Percentiles rank a stretch among this genome's conserved stretches.
Evolutionary conservation across 495 filamentous ascomycete species (phyloP).

Genomic region (Penicillium tannophilum): DNA sequence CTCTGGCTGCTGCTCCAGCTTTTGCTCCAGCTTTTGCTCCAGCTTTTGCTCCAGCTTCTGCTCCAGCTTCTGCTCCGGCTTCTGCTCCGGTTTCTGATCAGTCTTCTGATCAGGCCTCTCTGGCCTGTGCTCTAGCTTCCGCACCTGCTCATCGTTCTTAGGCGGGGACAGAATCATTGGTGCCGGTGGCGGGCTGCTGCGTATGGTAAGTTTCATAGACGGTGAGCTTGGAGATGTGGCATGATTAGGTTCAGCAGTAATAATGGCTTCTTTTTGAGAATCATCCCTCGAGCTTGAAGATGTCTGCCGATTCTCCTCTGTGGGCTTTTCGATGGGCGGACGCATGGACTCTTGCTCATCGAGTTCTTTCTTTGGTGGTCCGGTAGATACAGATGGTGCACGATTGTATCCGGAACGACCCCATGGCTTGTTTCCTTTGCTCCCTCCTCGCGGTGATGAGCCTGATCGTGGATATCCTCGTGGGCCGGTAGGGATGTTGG

Average conservation of each 20-base stretch:
- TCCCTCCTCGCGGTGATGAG: constrained; percentile 33
- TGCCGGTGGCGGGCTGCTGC: constrained; percentile 15
- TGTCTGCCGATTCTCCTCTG: not conserved
- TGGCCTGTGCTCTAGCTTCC: not conserved
- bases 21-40: too few species aligned
- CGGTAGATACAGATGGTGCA: constrained; percentile 30
- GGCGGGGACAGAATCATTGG: constrained; percentile 1
- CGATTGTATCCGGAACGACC: constrained; percentile 53
- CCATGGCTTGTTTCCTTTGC: constrained; percentile 61
- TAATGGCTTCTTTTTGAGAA: not conserved
- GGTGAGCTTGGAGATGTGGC: constrained; percentile 12
- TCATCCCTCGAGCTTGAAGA: not conserved
- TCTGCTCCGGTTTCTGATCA: not conserved
- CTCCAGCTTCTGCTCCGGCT: too few species aligned
- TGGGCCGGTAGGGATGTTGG: constrained; percentile 60
- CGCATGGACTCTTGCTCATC: constrained; percentile 6
- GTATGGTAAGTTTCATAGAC: constrained; percentile 22
- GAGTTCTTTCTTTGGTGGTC: constrained; percentile 40
- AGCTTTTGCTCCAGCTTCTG: not conserved
- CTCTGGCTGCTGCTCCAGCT: not conserved
- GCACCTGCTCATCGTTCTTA: constrained; percentile 6
- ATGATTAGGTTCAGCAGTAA: constrained; percentile 1
- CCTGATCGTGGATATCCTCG: constrained; percentile 49
- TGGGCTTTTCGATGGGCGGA: not conserved
- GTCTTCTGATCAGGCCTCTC: not conserved